phyloP scores from a whole-genome alignment of 805 yeast species.

The Dipodascus albidus region DNA sequence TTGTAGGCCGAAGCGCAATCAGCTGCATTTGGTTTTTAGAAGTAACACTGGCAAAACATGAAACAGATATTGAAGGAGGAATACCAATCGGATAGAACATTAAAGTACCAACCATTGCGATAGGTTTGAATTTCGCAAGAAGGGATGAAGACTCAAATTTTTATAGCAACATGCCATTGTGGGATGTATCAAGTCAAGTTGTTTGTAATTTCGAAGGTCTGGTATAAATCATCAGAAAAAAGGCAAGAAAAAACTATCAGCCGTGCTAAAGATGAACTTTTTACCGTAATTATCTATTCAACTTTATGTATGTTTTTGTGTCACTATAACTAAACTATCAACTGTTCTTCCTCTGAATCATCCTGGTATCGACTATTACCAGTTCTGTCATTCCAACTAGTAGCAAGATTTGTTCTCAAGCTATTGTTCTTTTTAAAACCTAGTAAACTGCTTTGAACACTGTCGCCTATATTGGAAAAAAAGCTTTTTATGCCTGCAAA shows the following conservation, averaged over 20 bases:
- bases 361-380: neutral
- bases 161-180: too few species aligned
- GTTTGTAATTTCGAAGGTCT: neutral
- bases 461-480: neutral
- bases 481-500: neutral
- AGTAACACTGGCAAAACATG: neutral
- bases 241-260: neutral
- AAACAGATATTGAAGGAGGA: neutral
- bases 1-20: neutral
- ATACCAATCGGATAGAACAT: neutral
- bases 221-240: neutral
- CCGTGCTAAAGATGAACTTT: too few species aligned
- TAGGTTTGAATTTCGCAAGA: neutral
- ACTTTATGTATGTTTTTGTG: neutral
- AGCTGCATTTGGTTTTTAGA: neutral
- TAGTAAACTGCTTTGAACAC: neutral
- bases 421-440: neutral
- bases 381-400: neutral
- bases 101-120: neutral
- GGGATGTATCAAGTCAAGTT: neutral
- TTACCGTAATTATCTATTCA: too few species aligned
- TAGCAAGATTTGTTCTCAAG: neutral
- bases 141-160: neutral
- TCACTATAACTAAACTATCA: neutral
- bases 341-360: neutral